Evolutionary conservation across 768 basidiomycete genomes (phyloP).

Genomic region (Tubosaeta brunneosetosa): DNA sequence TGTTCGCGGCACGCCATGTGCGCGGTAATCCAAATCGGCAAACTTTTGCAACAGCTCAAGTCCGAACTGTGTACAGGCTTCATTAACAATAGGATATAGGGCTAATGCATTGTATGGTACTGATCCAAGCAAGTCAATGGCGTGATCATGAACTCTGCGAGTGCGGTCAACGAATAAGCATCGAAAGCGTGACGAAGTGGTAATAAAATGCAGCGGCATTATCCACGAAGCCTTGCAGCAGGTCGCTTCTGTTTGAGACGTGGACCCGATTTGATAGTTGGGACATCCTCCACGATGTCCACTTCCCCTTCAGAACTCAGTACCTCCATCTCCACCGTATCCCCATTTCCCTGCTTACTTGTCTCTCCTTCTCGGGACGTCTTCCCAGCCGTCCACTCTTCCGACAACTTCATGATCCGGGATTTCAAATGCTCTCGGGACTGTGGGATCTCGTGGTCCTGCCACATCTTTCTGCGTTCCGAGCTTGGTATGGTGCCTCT

Average conservation of each 20-base stretch:
- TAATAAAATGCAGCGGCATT: slow-evolving; percentile 3
- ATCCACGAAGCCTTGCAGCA: slow-evolving; percentile 28
- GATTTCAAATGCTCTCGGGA: slow-evolving; percentile 44
- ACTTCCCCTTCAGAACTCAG: slow-evolving; percentile 38
- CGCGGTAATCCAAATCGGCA: no score
- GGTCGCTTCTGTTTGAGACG: slow-evolving; percentile 12
- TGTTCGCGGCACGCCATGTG: background rate
- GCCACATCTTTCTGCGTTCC: slow-evolving; percentile 49
- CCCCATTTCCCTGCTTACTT: slow-evolving; percentile 27
- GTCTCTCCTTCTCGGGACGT: slow-evolving; percentile 33
- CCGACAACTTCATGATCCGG: slow-evolving; percentile 46
- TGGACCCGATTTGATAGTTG: slow-evolving; percentile 6
- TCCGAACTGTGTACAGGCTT: background rate
- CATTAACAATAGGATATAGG: slow-evolving; percentile 13
- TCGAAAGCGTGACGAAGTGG: slow-evolving; percentile 1
- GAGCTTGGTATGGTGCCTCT: slow-evolving; percentile 31
- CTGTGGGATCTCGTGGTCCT: slow-evolving; percentile 40
- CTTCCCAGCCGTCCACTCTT: slow-evolving; percentile 47
- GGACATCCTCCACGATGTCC: slow-evolving; percentile 34
- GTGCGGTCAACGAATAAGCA: slow-evolving; percentile 4
- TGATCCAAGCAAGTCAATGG: background rate
- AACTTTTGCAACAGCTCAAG: background rate
- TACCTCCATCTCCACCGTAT: slow-evolving; percentile 12
- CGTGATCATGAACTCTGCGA: background rate
- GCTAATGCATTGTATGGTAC: slow-evolving; percentile 19